These are phyloP conservation scores for Brassica cretica DNA, from an alignment of 345 rosid genomes.

Conservation along the genomic window DNA sequence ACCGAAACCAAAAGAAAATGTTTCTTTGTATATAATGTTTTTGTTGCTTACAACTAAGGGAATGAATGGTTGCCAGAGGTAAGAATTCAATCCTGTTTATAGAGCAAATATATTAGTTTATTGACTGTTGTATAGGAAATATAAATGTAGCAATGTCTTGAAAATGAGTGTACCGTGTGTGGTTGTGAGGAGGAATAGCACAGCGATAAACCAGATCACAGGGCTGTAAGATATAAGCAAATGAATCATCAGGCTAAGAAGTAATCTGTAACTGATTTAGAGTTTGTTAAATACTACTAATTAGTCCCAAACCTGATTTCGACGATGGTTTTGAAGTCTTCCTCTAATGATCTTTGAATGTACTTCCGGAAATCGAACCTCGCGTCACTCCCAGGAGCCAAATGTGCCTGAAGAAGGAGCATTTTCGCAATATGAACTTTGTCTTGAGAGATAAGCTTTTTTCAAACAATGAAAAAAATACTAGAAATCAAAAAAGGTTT, in stretches of 20 bases:
- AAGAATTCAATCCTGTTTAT: conserved; percentile 70
- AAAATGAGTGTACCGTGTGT: conserved; percentile 58
- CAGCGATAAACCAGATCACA: conserved; percentile 80
- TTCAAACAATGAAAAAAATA: neutral
- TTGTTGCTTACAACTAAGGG: conserved; percentile 71
- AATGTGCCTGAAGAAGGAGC: conserved; percentile 65
- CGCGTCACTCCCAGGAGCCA: conserved; percentile 70
- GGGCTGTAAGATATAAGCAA: conserved; percentile 52
- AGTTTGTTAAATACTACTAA: neutral
- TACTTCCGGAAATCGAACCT: conserved; percentile 76
- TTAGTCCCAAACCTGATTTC: conserved; percentile 62
- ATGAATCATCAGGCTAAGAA: neutral
- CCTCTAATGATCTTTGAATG: conserved; percentile 82
- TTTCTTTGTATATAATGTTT: neutral
- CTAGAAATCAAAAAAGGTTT: neutral
- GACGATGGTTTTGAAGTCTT: conserved; percentile 84
- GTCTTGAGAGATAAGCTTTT: neutral
- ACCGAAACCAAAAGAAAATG: neutral
- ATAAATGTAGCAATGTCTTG: neutral
- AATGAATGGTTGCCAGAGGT: conserved; percentile 83
- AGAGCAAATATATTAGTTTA: neutral
- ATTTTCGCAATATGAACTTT: neutral
- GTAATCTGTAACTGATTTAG: neutral
- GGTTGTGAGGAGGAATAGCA: conserved; percentile 65
- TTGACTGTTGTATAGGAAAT: neutral